phyloP scores from a whole-genome alignment of 1,284 basidiomycete genomes.

The Ceratobasidium sp. region DNA sequence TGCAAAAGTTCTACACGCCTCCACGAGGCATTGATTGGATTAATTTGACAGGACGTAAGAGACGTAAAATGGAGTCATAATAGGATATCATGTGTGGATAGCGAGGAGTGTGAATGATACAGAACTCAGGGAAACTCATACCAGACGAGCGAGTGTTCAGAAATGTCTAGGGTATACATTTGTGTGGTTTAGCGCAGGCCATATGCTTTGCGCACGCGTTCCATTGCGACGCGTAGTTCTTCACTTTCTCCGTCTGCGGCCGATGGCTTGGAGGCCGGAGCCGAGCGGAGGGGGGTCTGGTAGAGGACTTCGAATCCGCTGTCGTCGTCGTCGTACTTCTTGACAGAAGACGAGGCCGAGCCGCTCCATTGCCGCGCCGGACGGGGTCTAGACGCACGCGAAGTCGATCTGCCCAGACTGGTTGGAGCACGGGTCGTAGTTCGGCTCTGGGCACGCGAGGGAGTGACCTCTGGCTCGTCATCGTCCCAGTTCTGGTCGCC shows the following conservation, averaged over 20 bases:
- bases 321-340: conserved; percentile 14
- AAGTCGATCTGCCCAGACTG: conserved; percentile 17
- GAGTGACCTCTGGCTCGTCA: conserved; percentile 14
- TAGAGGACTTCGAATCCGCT: conserved; percentile 23
- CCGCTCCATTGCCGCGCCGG: neutral
- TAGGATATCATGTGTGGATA: conserved; percentile 1
- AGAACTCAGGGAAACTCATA: neutral
- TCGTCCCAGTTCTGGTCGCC: conserved; percentile 41
- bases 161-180: neutral
- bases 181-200: neutral
- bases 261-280: neutral
- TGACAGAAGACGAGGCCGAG: conserved; percentile 10
- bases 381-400: conserved; percentile 12
- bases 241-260: conserved; percentile 12
- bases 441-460: conserved; percentile 8
- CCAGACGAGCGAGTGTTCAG: neutral
- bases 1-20: neutral
- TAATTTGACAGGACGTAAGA: neutral
- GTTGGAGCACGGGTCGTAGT: neutral
- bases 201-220: conserved; percentile 31
- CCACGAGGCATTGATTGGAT: conserved; percentile 1
- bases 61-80: conserved; percentile 1
- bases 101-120: neutral
- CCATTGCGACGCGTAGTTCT: conserved; percentile 24
- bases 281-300: conserved; percentile 1